Conservation (phyloP, 2,329 filamentous ascomycete species). For the Ceratocystis harringtonii region DNA sequence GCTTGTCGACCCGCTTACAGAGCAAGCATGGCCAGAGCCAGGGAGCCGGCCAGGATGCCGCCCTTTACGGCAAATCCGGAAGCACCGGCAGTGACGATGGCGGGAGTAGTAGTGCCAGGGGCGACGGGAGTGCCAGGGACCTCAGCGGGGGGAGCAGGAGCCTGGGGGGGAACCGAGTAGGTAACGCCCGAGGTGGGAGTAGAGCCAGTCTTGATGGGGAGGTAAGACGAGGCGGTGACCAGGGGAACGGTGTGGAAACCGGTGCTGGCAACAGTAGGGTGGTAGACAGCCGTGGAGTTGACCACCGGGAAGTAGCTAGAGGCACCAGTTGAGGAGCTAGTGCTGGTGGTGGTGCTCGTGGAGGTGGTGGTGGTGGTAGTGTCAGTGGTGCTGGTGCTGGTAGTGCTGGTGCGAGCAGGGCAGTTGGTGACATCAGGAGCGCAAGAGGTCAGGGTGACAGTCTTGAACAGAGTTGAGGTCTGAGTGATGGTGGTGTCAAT, state of each 20-base stretch:
- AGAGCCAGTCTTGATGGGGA: constrained; percentile 10
- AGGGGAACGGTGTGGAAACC: constrained; percentile 14
- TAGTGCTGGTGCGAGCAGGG: constrained; percentile 10
- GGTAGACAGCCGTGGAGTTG: constrained; percentile 12
- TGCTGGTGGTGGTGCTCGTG: neutral
- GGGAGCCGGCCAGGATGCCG: constrained; percentile 15
- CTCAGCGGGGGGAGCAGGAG: neutral
- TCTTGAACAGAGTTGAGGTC: constrained; percentile 18
- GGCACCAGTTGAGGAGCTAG: neutral
- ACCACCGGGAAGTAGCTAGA: constrained; percentile 14
- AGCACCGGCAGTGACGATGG: constrained; percentile 1
- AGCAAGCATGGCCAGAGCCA: constrained; percentile 16
- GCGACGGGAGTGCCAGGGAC: neutral
- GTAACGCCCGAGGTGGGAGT: neutral
- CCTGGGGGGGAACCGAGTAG: neutral
- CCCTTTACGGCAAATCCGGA: constrained; percentile 12
- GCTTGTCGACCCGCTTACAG: constrained; percentile 10
- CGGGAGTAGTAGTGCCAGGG: neutral
- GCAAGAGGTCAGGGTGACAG: constrained; percentile 18
- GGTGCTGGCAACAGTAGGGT: constrained; percentile 8
- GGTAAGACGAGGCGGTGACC: constrained; percentile 12
- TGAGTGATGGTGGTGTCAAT: constrained; percentile 15
- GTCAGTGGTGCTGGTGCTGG: neutral
- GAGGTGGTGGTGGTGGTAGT: neutral
- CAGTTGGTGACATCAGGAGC: constrained; percentile 17